These are phyloP conservation scores for Candida dubliniensis DNA, from an alignment of 1,139 yeast species.

Conservation along the genomic window DNA sequence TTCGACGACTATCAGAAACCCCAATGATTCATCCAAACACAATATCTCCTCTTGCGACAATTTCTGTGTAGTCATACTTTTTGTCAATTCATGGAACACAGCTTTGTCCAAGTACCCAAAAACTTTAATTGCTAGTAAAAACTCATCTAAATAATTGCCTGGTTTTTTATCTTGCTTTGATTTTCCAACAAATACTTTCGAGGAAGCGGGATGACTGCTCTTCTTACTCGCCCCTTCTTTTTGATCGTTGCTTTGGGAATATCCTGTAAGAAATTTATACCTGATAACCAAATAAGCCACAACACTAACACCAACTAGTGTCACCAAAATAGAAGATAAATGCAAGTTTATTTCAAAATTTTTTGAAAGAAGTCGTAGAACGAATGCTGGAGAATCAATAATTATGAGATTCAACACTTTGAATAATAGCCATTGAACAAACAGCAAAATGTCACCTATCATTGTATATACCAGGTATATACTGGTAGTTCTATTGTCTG, in stretches of 20 bases:
- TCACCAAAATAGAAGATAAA: conserved; percentile 31
- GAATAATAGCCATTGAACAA: conserved; percentile 21
- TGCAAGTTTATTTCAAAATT: conserved; percentile 35
- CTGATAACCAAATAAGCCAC: conserved; percentile 34
- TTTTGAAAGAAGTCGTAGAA: conserved; percentile 27
- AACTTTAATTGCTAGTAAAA: conserved; percentile 84
- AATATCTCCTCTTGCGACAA: conserved; percentile 75
- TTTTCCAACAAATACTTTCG: conserved; percentile 24
- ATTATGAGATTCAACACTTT: conserved; percentile 20
- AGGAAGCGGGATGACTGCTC: conserved; percentile 1
- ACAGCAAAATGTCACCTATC: conserved; percentile 4
- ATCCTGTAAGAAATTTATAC: conserved; percentile 38
- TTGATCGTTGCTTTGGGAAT: conserved; percentile 26
- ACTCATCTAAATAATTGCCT: conserved; percentile 74
- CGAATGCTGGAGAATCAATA: conserved; percentile 22
- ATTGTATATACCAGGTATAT: conserved; percentile 1
- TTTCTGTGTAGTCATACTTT: conserved; percentile 88
- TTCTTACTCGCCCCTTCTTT: conserved; percentile 6
- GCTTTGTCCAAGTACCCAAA: conserved; percentile 90
- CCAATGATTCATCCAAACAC: conserved; percentile 69
- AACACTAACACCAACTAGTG: conserved; percentile 20
- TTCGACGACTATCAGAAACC: conserved; percentile 92
- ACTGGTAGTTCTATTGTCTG: no score
- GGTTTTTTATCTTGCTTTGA: conserved; percentile 18
- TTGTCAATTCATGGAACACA: conserved; percentile 89